Base-by-base conservation (phyloP, 768 basidiomycete genomes). In the Trametes gibbosa region DNA sequence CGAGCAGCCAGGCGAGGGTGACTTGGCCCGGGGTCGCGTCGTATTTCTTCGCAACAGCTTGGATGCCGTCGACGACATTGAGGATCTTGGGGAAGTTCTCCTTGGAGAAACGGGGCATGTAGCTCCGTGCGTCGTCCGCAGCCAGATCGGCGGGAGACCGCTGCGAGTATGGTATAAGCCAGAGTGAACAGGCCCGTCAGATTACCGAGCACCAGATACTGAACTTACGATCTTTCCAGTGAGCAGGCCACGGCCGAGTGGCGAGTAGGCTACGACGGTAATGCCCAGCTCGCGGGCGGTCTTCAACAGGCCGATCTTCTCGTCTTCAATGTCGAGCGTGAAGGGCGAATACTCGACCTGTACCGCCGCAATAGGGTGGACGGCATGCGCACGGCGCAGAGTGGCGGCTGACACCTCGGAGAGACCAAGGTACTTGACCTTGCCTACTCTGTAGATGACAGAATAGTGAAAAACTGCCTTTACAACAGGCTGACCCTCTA, bases 21-120 rank as follows among this genome's bases (percentile, higher is more conserved):
- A 74, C 51, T 53, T 77, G 74, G 10, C 68, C 68, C 0, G 69
- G 51, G 0, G 74, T 73, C 2, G 69, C 68, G 43, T 48, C 50
- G 63, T 77, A 68, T 56, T 67, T 67, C 48, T 63, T 65, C 5
- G 76, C 78, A 24, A 78, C 57, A 16, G 51, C 50, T 41, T 69
- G 59, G 5, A 79, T 57, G 27, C 67, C 66, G 6, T 77, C 74
- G 5, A 62, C 61, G 43, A 68, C 73, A 27, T 70, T 72, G 40
- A 80, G 67, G 51, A 80, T 75, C 56, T 73, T 77, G 0, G 75
- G 75, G 65, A 81, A 80, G 65, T 79, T 80, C 57, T 78, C 77
- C 24, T 65, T 59, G 16, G 67, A 70, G 62, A 55, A 71, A 5
- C 63, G 52, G 10, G 72, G 69, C 8, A 72, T 27, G 6, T 17